Evolutionary conservation across 129 eudicot genomes (phyloP), one percentile per base, ranked within the genome.

Genomic region (Glebionis coronaria): DNA sequence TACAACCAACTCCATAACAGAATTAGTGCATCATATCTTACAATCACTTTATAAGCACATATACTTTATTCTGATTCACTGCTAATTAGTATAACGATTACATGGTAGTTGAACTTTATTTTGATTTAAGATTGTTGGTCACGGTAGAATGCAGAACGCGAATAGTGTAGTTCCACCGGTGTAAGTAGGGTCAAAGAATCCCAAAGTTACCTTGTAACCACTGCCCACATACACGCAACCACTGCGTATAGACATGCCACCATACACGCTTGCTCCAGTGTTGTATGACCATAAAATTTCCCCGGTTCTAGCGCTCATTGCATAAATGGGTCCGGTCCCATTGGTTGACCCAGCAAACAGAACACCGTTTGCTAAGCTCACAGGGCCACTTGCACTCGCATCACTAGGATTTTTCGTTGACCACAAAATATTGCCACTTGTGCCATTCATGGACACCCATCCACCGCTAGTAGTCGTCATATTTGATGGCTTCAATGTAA

Each of bases 361-460:
- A 46, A 87, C 91, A 4, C 88, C 95, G 13, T 82, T 84, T 6
- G 85, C 82, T 64, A 90, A 28, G 25, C 95, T 77, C 21, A 90
- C 91, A 0, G 91, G 95, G 9, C 91, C 95, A 12, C 59, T 71
- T 20, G 87, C 75, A 0, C 72, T 44, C 4, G 79, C 77, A 65
- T 86, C 87, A 79, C 90, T 82, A 47, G 97, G 95, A 40, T 84
- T 73, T 15, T 78, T 84, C 0, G 91, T 90, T 44, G 95, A 58
- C 97, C 95, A 90, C 2, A 83, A 76, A 58, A 90, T 73, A 47
- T 68, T 56, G 8, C 97, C 95, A 0, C 78, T 82, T 4, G 72
- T 55, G 12, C 85, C 91, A 59, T 90, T 79, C 64, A 90, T 63
- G 1, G 97, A 86, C 66, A 86, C 95, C 97, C 91, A 90, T 49